Evolutionary conservation across 371 early-diverging fungal genomes (phyloP), one percentile per base, ranked within the genome.

Genomic region (Lichtheimia corymbifera): DNA sequence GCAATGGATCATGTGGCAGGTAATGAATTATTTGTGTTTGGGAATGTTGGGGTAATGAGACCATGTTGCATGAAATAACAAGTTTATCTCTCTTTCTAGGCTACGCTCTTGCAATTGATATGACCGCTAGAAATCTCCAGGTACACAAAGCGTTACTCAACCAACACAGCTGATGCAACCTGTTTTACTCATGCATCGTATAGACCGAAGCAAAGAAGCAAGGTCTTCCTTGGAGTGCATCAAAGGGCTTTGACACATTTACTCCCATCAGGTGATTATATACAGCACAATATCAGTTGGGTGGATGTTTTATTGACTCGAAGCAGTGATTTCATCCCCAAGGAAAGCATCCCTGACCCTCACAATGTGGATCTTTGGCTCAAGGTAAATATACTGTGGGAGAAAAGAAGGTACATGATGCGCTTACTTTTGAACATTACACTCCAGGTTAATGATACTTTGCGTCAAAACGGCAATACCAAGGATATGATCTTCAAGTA

Each of bases 161-260:
- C 18, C 12, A 4, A 15, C 13, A 35, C 17, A 42, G 14, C 24
- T 47, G 20, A 24, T 42, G 6, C 11, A 15, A 27, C 12, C 2
- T 35, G 7, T 44, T 35, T 55, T 28, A 27, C 20, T 5, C 41
- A 49, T 25, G 45, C n/a, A 30, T 53, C 14, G 53, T 27, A 28
- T 74, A 90, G 82, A 90, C 87, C 22, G 83, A 82, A 50, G 96
- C 90, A 24, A 96, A 94, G 79, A 87, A 88, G 64, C 84, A 82
- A 60, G 93, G 95, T 11, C 67, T 89, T 47, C 97, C 96, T 25
- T 96, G 97, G 97, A 86, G 90, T n/a, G 83, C 90, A 3, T 88
- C 95, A 30, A 98, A 98, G 74, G 98, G 98, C 0, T 96, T 88
- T 65, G 98, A 98, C 65, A 93, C 96, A 0, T 98, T 97, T 67